phyloP scores from a whole-genome alignment of 1,284 basidiomycete genomes.

The Pisolithus thermaeus region DNA sequence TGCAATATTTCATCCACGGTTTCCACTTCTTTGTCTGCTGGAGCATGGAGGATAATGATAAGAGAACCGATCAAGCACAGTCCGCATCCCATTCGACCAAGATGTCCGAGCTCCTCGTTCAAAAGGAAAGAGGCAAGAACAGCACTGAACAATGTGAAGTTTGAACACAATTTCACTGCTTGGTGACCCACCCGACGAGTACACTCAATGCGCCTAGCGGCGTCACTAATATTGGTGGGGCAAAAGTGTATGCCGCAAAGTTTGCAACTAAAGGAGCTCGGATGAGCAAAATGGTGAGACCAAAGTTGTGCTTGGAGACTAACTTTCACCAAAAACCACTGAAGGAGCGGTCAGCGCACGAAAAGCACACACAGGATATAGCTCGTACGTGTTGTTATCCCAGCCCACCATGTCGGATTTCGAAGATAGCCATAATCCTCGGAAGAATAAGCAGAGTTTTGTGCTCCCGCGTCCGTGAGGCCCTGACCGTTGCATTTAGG shows the following conservation, averaged over 20 bases:
- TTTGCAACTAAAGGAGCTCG: slow-evolving; percentile 72
- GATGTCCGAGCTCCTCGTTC: slow-evolving; percentile 89
- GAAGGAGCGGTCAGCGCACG: slow-evolving; percentile 9
- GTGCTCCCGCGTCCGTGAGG: slow-evolving; percentile 70
- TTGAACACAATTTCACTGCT: not conserved
- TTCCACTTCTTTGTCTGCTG: slow-evolving; percentile 89
- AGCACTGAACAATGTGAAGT: slow-evolving; percentile 50
- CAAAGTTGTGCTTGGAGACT: slow-evolving; percentile 4
- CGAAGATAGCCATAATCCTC: slow-evolving; percentile 83
- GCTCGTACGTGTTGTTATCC: slow-evolving; percentile 85
- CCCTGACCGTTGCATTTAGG: slow-evolving; percentile 45
- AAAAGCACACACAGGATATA: slow-evolving; percentile 1
- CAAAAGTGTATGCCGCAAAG: slow-evolving; percentile 98
- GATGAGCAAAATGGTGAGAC: not conserved
- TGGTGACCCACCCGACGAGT: slow-evolving; percentile 78
- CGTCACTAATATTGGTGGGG: slow-evolving; percentile 95
- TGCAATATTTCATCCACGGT: slow-evolving; percentile 93
- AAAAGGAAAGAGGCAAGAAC: slow-evolving; percentile 91
- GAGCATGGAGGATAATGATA: slow-evolving; percentile 95
- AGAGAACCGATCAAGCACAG: slow-evolving; percentile 89
- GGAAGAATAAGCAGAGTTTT: slow-evolving; percentile 51
- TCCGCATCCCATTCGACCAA: slow-evolving; percentile 90
- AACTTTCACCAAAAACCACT: slow-evolving; percentile 92
- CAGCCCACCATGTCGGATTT: slow-evolving; percentile 98
- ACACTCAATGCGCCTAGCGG: slow-evolving; percentile 95